Conservation (phyloP, 495 filamentous ascomycete species). For the Hypoxylon cercidicola region DNA sequence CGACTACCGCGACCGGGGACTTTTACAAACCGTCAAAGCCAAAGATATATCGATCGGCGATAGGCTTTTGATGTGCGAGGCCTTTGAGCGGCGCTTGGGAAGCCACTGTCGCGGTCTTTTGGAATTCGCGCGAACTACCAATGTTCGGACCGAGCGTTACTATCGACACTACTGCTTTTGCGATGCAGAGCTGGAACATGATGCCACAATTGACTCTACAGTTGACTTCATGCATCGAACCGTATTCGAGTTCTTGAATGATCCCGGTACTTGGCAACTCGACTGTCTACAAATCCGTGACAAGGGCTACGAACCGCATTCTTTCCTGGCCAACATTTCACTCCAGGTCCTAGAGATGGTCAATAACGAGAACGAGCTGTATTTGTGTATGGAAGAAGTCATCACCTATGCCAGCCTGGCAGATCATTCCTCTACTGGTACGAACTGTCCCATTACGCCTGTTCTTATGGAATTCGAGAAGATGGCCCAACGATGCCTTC, state of each 20-base stretch:
- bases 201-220: constrained; percentile 2
- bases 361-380: no score
- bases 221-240: constrained; percentile 42
- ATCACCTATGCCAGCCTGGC: neutral
- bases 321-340: neutral
- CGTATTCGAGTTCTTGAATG: constrained; percentile 23
- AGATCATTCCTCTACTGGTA: neutral
- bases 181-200: neutral
- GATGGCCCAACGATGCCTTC: no score
- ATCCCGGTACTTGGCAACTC: constrained; percentile 23
- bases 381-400: no score
- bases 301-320: neutral
- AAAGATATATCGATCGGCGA: neutral
- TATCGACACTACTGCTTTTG: constrained; percentile 1
- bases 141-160: no score
- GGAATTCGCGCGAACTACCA: no score
- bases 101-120: constrained; percentile 36
- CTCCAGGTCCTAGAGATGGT: neutral
- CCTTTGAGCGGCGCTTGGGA: constrained; percentile 31
- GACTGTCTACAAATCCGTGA: constrained; percentile 19
- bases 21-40: neutral
- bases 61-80: constrained; percentile 12
- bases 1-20: neutral
- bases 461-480: neutral
- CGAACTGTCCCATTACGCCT: neutral